Conservation (phyloP, 805 yeast genomes). For the Wickerhamiella australiensis region DNA sequence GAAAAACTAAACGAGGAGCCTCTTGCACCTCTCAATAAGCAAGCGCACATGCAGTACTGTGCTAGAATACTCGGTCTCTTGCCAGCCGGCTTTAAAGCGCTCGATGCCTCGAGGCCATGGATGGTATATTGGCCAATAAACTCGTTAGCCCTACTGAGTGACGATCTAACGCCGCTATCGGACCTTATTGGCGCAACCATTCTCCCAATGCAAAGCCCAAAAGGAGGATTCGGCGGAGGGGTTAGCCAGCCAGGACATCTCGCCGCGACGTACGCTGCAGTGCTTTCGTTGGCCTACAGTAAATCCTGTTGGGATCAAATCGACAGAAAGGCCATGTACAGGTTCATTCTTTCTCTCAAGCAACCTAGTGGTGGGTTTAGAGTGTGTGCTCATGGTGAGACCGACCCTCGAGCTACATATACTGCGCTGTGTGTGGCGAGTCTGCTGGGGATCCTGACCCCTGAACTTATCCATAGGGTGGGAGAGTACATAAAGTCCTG, state of each 20-base stretch:
- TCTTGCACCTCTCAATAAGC: not conserved
- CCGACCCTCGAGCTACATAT: slow-evolving; percentile 69
- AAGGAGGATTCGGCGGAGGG: slow-evolving; percentile 84
- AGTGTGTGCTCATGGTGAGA: slow-evolving; percentile 70
- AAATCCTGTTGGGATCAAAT: slow-evolving; percentile 34
- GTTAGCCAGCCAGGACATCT: slow-evolving; percentile 67
- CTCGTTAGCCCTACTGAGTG: slow-evolving; percentile 33
- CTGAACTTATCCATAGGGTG: slow-evolving; percentile 42
- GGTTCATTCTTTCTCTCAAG: slow-evolving; percentile 59
- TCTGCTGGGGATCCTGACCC: slow-evolving; percentile 46
- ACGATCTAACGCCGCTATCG: not conserved
- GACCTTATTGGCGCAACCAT: slow-evolving; percentile 23
- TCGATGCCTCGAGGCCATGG: slow-evolving; percentile 94
- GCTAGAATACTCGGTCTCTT: slow-evolving; percentile 34
- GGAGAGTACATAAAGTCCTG: slow-evolving; percentile 52
- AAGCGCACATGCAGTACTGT: slow-evolving; percentile 36
- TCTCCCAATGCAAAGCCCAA: slow-evolving; percentile 26
- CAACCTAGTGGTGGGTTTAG: slow-evolving; percentile 60
- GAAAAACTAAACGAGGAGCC: slow-evolving; percentile 3
- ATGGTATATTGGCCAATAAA: slow-evolving; percentile 73
- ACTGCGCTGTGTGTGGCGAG: slow-evolving; percentile 71
- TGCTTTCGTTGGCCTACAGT: slow-evolving; percentile 48
- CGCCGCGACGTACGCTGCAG: slow-evolving; percentile 73
- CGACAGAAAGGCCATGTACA: slow-evolving; percentile 37
- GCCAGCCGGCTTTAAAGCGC: slow-evolving; percentile 39